Conservation (phyloP, 371 early-diverging fungal species). For the Mucor lusitanicus region DNA sequence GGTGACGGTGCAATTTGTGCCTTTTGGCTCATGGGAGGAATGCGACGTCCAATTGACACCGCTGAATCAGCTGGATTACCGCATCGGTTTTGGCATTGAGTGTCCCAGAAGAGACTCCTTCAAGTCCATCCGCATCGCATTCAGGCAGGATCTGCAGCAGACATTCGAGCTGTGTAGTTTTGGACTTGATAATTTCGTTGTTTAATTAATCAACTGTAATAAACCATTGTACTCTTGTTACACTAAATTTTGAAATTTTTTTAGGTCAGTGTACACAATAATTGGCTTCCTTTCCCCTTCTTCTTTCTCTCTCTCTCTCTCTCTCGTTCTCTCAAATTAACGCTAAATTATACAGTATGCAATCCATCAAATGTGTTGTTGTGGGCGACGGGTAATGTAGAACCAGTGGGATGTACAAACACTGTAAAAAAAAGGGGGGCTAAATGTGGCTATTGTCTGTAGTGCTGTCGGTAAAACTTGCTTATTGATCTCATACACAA, state of each 20-base stretch:
- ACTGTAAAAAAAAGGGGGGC: not conserved
- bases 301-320: not conserved
- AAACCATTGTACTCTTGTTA: slow-evolving; percentile 9
- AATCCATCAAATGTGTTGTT: slow-evolving; percentile 98
- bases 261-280: not conserved
- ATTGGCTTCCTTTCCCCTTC: not conserved
- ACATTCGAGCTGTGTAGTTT: slow-evolving; percentile 45
- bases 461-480: slow-evolving; percentile 97
- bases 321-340: not conserved
- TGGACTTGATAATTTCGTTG: slow-evolving; percentile 36
- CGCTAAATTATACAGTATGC: slow-evolving; percentile 53
- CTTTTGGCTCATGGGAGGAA: slow-evolving; percentile 18
- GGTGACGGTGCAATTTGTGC: slow-evolving; percentile 23
- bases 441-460: not conserved
- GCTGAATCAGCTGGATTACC: not conserved
- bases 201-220: slow-evolving; percentile 27
- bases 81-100: slow-evolving; percentile 17
- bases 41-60: slow-evolving; percentile 10
- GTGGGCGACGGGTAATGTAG: slow-evolving; percentile 91
- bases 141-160: slow-evolving; percentile 21
- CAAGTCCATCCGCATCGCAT: slow-evolving; percentile 29
- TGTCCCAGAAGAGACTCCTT: slow-evolving; percentile 23
- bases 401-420: not conserved
- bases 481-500: slow-evolving; percentile 93
- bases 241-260: slow-evolving; percentile 1